Evolutionary conservation across 179 eudicot species (phyloP), one percentile per base, ranked within the genome.

Genomic region (Nepenthes alata): DNA sequence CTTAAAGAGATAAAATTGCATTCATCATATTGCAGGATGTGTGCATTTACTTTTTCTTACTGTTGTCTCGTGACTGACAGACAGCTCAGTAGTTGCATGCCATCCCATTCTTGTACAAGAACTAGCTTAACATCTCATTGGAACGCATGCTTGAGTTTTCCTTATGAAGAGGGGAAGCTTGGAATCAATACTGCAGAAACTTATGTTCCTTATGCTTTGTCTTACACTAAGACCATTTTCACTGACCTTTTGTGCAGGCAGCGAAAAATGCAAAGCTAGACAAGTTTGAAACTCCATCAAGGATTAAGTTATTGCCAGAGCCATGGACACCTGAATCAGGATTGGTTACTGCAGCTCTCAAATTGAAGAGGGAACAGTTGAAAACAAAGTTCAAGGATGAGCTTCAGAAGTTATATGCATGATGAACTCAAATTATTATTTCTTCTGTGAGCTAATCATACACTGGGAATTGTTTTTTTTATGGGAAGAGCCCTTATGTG

Each of bases 251-350:
- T 75, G 2, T 53, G 55, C 78, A 91, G 97, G 87, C 74, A 36
- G 97, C 71, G 13, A 91, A 84, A 77, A 75, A 62, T 37, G 85
- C 82, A 52, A 88, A 74, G 66, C 63, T 91, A 67, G 93, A 85
- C 74, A 91, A 80, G 76, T 88, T 88, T 67, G 97, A 91, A 72
- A 53, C 72, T 54, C 96, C 97, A 0, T 83, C 90, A 55, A 91
- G 85, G 75, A 88, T 91, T 15, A 79, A 79, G 75, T 66, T 91
- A 72, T 9, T 88, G 70, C 79, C 85, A 1, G 96, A 91, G 5
- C 84, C 90, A 0, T 91, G 97, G 97, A 91, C 97, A 47, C 87
- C 95, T 1, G 96, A 91, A 61, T 85, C 97, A 0, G 97, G 97
- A 67, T 66, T 91, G 70, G 97, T 91, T 41, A 91, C 97, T 15